Evolutionary conservation across 345 rosid genomes (phyloP), one percentile per base, ranked within the genome.

Genomic region (Arabis alpina): DNA sequence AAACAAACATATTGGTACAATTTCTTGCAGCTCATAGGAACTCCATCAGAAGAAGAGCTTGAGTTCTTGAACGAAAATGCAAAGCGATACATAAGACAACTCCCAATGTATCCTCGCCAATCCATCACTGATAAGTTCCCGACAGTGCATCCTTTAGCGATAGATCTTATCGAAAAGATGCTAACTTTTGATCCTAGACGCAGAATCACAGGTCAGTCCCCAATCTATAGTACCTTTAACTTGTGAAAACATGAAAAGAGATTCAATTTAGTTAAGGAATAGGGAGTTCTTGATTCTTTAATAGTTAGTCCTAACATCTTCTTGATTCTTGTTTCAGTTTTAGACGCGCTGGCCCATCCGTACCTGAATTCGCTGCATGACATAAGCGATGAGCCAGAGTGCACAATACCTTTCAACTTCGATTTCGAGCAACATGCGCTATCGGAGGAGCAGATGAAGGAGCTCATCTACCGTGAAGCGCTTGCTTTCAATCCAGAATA

Each of bases 121-220:
- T 94, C 99, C 54, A 80, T 92, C 81, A 79, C 85, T 10, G 92
- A 90, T 71, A 94, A 88, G 79, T 94, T 94, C 70, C 98, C 98
- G 0, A 87, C 30, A 27, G 97, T 90, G 64, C 85, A 88, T 69
- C 96, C 96, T 2, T 48, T 74, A 65, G 99, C 98, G 45, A 90
- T 92, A 71, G 97, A 94, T 80, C 99, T 94, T 39, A 89, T 90
- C 47, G 97, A 94, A 77, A 94, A 85, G 89, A 94, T 94, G 99
- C 73, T 94, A 25, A 94, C 98, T 2, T 94, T 94, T 76, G 99
- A 94, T 82, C 99, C 98, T 30, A 77, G 97, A 61, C 86, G 51
- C 70, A 88, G 98, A 84, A 84, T 94, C 71, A 86, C 97, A 61
- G 99, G 99, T 90, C 56, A 85, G 80, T 73, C 48, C 41, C 13